phyloP scores from a whole-genome alignment of 1,284 basidiomycete genomes.

The Cystobasidiaceae sp. region DNA sequence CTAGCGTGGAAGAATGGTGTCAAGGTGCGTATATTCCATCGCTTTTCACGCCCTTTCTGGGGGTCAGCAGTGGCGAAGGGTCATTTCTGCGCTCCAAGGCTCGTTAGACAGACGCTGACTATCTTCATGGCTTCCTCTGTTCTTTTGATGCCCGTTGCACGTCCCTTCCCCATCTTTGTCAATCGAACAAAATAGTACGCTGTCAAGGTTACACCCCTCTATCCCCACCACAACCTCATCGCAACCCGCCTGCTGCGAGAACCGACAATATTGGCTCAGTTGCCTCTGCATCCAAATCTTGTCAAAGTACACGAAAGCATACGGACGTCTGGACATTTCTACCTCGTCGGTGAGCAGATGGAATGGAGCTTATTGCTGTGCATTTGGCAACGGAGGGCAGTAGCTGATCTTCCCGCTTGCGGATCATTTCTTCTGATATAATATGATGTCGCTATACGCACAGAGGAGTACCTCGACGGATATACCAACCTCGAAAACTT shows the following conservation, averaged over 20 bases:
- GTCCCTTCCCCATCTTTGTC: background rate
- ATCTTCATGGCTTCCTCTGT: background rate
- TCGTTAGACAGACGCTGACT: too few species aligned
- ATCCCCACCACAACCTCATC: slow-evolving; percentile 56
- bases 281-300: slow-evolving; percentile 55
- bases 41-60: too few species aligned
- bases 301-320: slow-evolving; percentile 54
- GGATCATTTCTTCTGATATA: slow-evolving; percentile 11
- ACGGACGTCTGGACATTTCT: slow-evolving; percentile 55
- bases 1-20: slow-evolving; percentile 45
- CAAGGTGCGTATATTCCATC: slow-evolving; percentile 41
- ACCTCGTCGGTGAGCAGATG: slow-evolving; percentile 51
- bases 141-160: background rate
- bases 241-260: slow-evolving; percentile 54
- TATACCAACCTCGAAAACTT: slow-evolving; percentile 48
- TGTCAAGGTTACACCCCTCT: slow-evolving; percentile 56
- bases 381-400: slow-evolving; percentile 42
- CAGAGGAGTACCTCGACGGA: slow-evolving; percentile 51
- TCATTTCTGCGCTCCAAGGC: too few species aligned
- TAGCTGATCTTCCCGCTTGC: too few species aligned
- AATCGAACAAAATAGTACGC: slow-evolving; percentile 47
- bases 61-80: too few species aligned
- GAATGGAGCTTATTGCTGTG: slow-evolving; percentile 43
- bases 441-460: slow-evolving; percentile 35
- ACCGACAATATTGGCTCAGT: slow-evolving; percentile 54